Percentiles rank a stretch among this genome's conserved stretches.
Evolutionary conservation across 208 protist genomes (phyloP).

Genomic region (Trypanosoma theileri): DNA sequence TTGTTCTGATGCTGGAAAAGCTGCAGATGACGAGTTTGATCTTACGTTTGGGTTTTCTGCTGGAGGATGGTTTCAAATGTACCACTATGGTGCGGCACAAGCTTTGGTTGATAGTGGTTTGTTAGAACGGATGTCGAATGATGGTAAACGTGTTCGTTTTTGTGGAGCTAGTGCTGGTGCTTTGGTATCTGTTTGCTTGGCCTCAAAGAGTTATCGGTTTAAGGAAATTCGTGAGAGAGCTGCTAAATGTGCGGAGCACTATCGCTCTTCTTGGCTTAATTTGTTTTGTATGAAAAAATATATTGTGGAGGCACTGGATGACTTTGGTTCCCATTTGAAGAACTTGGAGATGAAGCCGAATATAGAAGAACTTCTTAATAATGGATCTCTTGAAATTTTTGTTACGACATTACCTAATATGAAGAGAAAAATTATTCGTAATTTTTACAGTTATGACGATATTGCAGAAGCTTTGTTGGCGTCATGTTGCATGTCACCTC

Average conservation of each 20-base stretch:
- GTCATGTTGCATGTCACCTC: constrained; percentile 70
- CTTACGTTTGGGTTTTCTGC: constrained; percentile 74
- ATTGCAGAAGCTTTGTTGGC: constrained; percentile 59
- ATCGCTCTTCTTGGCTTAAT: constrained; percentile 45
- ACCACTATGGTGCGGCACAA: constrained; percentile 74
- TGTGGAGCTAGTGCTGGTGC: constrained; percentile 57
- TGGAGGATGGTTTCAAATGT: constrained; percentile 80
- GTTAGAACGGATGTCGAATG: constrained; percentile 37
- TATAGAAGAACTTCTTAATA: constrained; percentile 31
- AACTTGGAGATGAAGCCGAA: constrained; percentile 38
- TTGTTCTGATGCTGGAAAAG: background rate
- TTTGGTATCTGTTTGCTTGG: constrained; percentile 49
- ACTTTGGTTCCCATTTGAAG: constrained; percentile 42
- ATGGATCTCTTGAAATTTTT: constrained; percentile 67
- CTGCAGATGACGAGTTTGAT: constrained; percentile 32
- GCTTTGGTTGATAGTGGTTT: constrained; percentile 70
- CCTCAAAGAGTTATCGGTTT: constrained; percentile 44
- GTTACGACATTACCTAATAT: constrained; percentile 66
- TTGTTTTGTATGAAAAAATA: constrained; percentile 49
- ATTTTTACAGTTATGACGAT: constrained; percentile 49
- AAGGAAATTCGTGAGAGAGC: constrained; percentile 42
- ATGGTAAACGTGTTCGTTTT: constrained; percentile 69
- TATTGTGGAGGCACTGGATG: constrained; percentile 37
- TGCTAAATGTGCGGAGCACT: constrained; percentile 39
- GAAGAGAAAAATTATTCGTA: constrained; percentile 33